Base-by-base conservation (phyloP, 2,329 filamentous ascomycete species). In the Fusarium piperis region DNA sequence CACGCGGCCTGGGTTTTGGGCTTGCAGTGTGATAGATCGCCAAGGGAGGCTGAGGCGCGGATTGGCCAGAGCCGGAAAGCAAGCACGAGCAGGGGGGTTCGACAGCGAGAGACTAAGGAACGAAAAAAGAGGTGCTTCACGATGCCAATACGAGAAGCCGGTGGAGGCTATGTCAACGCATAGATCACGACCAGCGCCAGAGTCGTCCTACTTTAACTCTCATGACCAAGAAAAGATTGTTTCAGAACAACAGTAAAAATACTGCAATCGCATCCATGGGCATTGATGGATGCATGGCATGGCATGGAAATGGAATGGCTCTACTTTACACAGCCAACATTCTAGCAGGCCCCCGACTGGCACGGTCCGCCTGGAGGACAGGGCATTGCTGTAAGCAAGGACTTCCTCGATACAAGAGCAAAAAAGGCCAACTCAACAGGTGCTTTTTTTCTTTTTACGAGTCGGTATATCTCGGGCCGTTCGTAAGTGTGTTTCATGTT, bases 161-260 rank as follows among this genome's bases (percentile, higher is more conserved):
- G 65, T 35, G 72, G 74, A 68, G 74, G 74, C 74, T 76, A 70
- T 76, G 72, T 53, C 46, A 23, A 62, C 48, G 53, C 41, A 62
- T 65, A 36, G 64, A 64, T 67, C 61, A 56, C 53, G 30, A 53
- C 33, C 46, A 33, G 38, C 46, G 41, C 35, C 41, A 18, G 13
- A 51, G 16, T 35, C 39, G 18, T 32, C 28, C 38, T 35, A 59
- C 33, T 48, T 48, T 48, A 28, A 28, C 23, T 26, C 23, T 26
- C 28, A 32, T 28, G 20, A 11, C 18, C 39, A 33, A 23, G 32
- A 48, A 33, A 60, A 38, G 9, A 11, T 30, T 41, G 59, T 62
- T 62, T 62, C 59, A 67, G 51, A 38, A 68, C 32, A 33, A 35
- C 44, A 60, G 11, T 12, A 30, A 33, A 41, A n/a, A 23, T 36